Evolutionary conservation across 352 stramenopile species (phyloP), one percentile per base, ranked within the genome.

Genomic region (Thraustotheca clavata): DNA sequence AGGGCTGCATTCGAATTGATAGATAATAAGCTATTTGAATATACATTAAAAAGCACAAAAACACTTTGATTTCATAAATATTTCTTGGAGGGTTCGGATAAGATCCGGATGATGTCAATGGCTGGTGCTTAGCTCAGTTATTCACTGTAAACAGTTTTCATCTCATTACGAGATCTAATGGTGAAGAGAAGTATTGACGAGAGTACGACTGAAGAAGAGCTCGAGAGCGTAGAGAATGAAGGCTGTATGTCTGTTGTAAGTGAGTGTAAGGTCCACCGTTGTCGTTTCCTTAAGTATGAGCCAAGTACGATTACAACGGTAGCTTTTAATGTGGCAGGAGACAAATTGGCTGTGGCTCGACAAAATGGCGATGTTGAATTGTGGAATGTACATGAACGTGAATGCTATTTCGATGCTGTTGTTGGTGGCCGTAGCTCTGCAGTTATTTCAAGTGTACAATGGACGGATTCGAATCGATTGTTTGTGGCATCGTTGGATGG

Each of bases 201-300:
- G 11, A 16, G 22, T 20, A 38, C 54, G 11, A 43, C 35, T 3
- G 18, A 43, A 55, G 57, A 65, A 40, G 57, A 65, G n/a, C 29
- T 36, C 12, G 57, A 65, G 22, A 31, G 29, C 49, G 50, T 46
- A 20, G 12, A 49, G 8, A 20, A 20, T 1, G 57, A 65, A 54
- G 38, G 33, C 12, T 34, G n/a, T 20, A 26, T 24, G 27, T 65
- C 57, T 4, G 40, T 65, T 12, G 31, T 65, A 40, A 54, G 14
- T 20, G 40, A 31, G 8, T 65, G 57, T 46, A 65, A 60, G 24
- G 81, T 91, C 52, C 83, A 93, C 66, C 83, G 83, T 40, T 93
- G 83, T 66, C 83, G 83, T 60, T 93, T 93, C 60, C 75, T 93
- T 55, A 81, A 93, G 62, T 91, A 81, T 76, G 87, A 91, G 79